Percentiles rank a stretch among this genome's conserved stretches.
Conservation (phyloP, 1,284 basidiomycete genomes). For the Amylostereum areolatum region DNA sequence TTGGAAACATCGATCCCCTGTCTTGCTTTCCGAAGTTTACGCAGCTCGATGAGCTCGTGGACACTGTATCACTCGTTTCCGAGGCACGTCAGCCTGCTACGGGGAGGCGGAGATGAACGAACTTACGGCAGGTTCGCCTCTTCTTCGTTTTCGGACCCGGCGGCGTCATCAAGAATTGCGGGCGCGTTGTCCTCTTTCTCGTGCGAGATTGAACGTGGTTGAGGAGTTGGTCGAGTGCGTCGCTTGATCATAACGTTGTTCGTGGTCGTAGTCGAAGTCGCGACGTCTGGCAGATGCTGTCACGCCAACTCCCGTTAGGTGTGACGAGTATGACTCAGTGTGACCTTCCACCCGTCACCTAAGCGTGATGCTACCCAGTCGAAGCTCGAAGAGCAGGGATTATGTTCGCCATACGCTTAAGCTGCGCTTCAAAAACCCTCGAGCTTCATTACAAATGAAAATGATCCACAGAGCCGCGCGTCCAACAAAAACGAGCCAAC, state of each 20-base stretch:
- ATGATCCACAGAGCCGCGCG: no score
- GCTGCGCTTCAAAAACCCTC: no score
- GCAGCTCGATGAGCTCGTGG: slow-evolving; percentile 80
- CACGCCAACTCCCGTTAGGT: no score
- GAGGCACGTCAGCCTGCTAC: slow-evolving; percentile 7
- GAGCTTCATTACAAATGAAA: no score
- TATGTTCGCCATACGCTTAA: no score
- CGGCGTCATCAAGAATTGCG: slow-evolving; percentile 20
- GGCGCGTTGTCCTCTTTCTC: slow-evolving; percentile 31
- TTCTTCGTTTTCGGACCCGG: slow-evolving; percentile 18
- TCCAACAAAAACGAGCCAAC: no score
- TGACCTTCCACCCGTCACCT: no score
- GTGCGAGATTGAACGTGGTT: slow-evolving; percentile 38
- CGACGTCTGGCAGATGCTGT: no score
- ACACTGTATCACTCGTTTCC: slow-evolving; percentile 36
- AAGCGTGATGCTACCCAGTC: no score
- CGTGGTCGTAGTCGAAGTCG: no score
- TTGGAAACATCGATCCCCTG: slow-evolving; percentile 85
- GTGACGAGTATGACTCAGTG: no score
- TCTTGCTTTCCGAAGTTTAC: slow-evolving; percentile 69
- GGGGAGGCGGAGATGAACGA: neutral
- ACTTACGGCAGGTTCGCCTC: slow-evolving; percentile 46
- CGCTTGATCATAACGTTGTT: slow-evolving; percentile 48
- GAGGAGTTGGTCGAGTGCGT: slow-evolving; percentile 52
- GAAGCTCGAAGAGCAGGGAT: no score